Evolutionary conservation across 2,329 filamentous ascomycete species (phyloP).

Genomic region (Mycosphaerella sp.): DNA sequence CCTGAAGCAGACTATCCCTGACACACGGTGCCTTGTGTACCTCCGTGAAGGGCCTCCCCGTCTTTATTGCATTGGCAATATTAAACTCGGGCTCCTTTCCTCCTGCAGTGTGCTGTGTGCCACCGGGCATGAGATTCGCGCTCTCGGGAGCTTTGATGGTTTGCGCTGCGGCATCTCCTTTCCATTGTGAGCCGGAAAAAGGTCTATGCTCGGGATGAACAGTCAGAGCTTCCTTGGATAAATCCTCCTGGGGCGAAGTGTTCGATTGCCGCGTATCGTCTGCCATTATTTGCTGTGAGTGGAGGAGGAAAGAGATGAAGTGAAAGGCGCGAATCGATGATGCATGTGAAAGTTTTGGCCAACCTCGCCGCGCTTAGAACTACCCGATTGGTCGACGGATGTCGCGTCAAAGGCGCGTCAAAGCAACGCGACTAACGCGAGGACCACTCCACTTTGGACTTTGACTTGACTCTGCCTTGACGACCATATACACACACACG

Average conservation of each 20-base stretch:
- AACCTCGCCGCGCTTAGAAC: background rate
- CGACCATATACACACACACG: too few species aligned
- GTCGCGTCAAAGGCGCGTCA: background rate
- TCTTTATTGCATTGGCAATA: conserved; percentile 55
- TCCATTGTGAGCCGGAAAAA: conserved; percentile 34
- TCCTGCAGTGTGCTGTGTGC: conserved; percentile 54
- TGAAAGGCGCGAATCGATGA: conserved; percentile 1
- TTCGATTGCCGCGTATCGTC: conserved; percentile 39
- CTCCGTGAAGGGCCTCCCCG: conserved; percentile 60
- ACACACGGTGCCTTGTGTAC: conserved; percentile 78
- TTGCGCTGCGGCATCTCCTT: conserved; percentile 20
- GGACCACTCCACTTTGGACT: background rate
- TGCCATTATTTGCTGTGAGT: conserved; percentile 35
- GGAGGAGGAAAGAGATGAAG: background rate
- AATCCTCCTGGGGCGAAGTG: conserved; percentile 18
- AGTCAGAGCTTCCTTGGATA: conserved; percentile 29
- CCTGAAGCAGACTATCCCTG: conserved; percentile 72
- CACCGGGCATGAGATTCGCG: conserved; percentile 51
- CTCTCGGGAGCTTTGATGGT: conserved; percentile 37
- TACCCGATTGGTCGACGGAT: background rate
- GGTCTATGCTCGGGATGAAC: conserved; percentile 30
- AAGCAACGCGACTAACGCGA: background rate
- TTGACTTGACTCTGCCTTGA: too few species aligned
- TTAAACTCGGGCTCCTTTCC: conserved; percentile 54
- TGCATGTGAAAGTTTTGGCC: conserved; percentile 6